Base-by-base conservation (phyloP, 2,329 filamentous ascomycete species). In the Exophiala xenobiotica region DNA sequence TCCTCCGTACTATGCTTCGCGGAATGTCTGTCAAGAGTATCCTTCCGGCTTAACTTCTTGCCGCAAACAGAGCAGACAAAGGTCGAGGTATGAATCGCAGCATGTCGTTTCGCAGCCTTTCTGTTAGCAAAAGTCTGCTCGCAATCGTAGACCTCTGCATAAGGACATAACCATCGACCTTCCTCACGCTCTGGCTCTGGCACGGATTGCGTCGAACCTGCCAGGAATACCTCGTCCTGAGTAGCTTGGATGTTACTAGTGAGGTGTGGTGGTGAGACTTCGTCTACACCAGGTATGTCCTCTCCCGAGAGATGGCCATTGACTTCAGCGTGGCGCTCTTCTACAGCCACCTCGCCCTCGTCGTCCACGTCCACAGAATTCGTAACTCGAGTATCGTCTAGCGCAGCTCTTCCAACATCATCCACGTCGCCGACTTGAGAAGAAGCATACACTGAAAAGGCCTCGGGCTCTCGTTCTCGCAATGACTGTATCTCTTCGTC, bases 361-460 rank as follows among this genome's bases (percentile, higher is more conserved):
- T 39, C 38, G 9, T 44, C 37, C 19, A 26, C 7, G 14, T 37
- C 44, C 16, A 46, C 40, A 4, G 38, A 9, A 11, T 37, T 41
- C 20, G 31, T 18, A 19, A 27, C 47, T 9, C 2, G 16, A 3
- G 27, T 16, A 35, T 12, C 12, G 14, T 11, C 12, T 6, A n/a
- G 9, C 22, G 5, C 35, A 16, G 27, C 26, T 14, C 22, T 18
- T 2, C 27, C 14, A 6, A 5, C 42, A 12, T 24, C 40, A 16
- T 53, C 49, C n/a, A 9, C 51, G 29, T 53, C 51, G 33, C 54
- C 53, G 3, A 38, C 33, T 16, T 60, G 54, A 5, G 54, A 53
- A 7, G 39, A 47, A 12, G 53, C 57, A 49, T 61, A 60, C 6
- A 56, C 57, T 31, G 54, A 47, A 43, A 60, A 59, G 11, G 57